Evolutionary conservation across 352 stramenopile species (phyloP).

Genomic region (Pythium chondricola): DNA sequence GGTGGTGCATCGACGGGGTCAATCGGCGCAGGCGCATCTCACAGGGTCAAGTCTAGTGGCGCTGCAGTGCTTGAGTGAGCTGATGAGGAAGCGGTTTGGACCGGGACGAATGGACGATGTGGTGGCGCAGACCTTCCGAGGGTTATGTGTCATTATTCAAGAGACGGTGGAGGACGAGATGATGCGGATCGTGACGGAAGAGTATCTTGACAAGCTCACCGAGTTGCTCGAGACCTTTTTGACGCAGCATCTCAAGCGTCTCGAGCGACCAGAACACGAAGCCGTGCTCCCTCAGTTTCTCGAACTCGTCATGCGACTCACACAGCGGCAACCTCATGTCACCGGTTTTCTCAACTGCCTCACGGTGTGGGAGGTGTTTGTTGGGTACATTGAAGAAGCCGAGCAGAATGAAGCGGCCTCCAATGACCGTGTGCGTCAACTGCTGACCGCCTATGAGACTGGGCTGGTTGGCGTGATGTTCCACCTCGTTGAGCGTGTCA

Average conservation of each 20-base stretch:
- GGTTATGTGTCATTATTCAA: conserved; percentile 53
- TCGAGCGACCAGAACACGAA: conserved; percentile 50
- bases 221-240: conserved; percentile 71
- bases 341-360: conserved; percentile 75
- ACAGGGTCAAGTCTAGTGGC: conserved; percentile 43
- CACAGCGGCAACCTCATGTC: conserved; percentile 62
- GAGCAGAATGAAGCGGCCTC: conserved; percentile 60
- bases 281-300: conserved; percentile 41
- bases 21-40: conserved; percentile 15
- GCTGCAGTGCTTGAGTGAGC: conserved; percentile 50
- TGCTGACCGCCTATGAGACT: conserved; percentile 62
- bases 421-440: conserved; percentile 37
- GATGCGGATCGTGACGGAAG: conserved; percentile 36
- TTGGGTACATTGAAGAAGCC: conserved; percentile 73
- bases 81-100: conserved; percentile 62
- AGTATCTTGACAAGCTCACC: conserved; percentile 72
- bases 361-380: conserved; percentile 78
- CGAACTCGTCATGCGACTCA: conserved; percentile 57
- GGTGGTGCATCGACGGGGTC: conserved; percentile 5
- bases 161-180: conserved; percentile 51
- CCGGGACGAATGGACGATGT: conserved; percentile 34
- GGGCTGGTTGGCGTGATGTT: conserved; percentile 71
- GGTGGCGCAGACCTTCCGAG: conserved; percentile 47
- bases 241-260: conserved; percentile 63
- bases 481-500: conserved; percentile 64